Conservation (phyloP, 805 yeast species). For the Blastobotrys chiropterorum region DNA sequence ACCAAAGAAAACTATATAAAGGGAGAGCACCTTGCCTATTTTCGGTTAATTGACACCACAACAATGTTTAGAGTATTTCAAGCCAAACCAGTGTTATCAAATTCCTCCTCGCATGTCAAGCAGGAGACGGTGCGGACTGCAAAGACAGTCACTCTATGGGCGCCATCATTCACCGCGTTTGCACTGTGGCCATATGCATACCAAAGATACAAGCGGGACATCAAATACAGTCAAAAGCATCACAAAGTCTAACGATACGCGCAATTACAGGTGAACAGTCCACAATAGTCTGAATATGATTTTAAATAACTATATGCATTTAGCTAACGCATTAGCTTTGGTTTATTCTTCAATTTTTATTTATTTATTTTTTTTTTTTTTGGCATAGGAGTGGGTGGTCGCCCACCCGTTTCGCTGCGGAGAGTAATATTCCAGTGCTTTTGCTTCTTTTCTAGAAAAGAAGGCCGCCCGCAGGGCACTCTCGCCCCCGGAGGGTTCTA, state of each 20-base stretch:
- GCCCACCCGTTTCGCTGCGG: too few relatives aligned
- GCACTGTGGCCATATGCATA: slow-evolving; percentile 1
- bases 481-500: too few relatives aligned
- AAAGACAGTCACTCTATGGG: not conserved
- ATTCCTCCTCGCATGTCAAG: not conserved
- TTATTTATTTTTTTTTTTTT: too few relatives aligned
- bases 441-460: too few relatives aligned
- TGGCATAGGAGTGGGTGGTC: too few relatives aligned
- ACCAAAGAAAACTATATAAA: not conserved
- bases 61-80: not conserved
- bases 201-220: not conserved
- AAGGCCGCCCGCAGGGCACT: too few relatives aligned
- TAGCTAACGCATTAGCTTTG: too few relatives aligned
- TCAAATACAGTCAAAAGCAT: slow-evolving; percentile 3
- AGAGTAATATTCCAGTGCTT: too few relatives aligned
- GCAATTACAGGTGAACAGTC: too few relatives aligned
- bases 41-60: not conserved
- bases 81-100: not conserved
- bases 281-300: too few relatives aligned
- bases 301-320: too few relatives aligned
- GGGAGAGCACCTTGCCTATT: not conserved
- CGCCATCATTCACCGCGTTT: not conserved
- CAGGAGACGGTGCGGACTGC: not conserved
- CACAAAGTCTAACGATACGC: slow-evolving; percentile 3
- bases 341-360: too few relatives aligned